Evolutionary conservation across 768 basidiomycete genomes (phyloP), one percentile per base, ranked within the genome.

Genomic region (Tulasnella sp.): DNA sequence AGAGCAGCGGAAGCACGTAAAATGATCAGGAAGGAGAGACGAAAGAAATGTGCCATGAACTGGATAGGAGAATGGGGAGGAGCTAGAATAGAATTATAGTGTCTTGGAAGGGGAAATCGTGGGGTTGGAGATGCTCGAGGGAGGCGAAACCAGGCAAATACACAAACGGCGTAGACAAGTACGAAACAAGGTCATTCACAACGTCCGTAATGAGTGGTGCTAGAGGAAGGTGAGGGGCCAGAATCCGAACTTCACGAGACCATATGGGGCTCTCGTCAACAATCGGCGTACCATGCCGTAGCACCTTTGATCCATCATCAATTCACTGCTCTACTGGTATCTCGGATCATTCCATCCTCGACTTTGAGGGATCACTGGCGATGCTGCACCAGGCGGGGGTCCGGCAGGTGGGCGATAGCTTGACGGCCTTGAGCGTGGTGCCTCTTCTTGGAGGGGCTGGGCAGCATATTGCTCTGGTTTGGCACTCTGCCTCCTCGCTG

Each of bases 311-410:
- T 26, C 61, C 37, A 16, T 40, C 39, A 72, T 46, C 37, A 23
- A 72, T 46, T 72, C 39, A 42, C 71, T 26, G 44, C 71, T 46
- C 37, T 72, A 76, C 55, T 76, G 75, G 61, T 77, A 77, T 37
- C 78, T 44, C 40, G 78, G 74, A 26, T 75, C 71, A 72, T 78
- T 78, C 74, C 79, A 70, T 11, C 79, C 70, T 57, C 51, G 55
- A 29, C 74, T 74, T 75, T 46, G 78, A 16, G 74, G 79, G 10
- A 86, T 80, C 78, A 89, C 88, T 40, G 91, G 91, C 75, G 91
- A 85, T 39, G 92, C 92, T 37, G 93, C 93, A 67, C 93, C 93
- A 5, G 93, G 92, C 2, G 93, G 93, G 15, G 93, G 87, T 76
- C 79, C 80, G 15, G 80, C 71, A n/a, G 84, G 87, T 57, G 82